Evolutionary conservation across 2,329 filamentous ascomycete genomes (phyloP).

Genomic region (Aspergillus pseudonomiae): DNA sequence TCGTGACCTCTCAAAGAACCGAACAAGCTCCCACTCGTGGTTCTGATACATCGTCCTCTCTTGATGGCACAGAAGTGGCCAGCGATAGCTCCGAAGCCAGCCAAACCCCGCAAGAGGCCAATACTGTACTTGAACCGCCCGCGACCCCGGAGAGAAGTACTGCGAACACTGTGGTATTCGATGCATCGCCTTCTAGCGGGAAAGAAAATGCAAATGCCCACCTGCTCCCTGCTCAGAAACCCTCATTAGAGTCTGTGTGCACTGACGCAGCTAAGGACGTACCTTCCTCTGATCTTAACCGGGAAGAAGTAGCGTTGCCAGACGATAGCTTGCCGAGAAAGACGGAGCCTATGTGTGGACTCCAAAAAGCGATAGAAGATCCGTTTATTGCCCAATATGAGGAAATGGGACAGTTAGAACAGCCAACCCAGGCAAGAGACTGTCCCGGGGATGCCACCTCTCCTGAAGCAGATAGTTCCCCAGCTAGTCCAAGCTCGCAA

Average conservation of each 20-base stretch:
- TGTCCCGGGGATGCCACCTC: not conserved
- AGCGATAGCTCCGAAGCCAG: not conserved
- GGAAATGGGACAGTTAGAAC: not conserved
- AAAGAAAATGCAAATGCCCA: not conserved
- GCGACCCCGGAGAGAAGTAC: not conserved
- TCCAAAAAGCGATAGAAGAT: not conserved
- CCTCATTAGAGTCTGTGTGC: not conserved
- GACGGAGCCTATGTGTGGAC: not conserved
- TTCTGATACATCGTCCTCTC: not conserved
- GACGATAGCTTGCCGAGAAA: not conserved
- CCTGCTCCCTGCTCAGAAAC: not conserved
- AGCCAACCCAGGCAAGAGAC: not conserved
- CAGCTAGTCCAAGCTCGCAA: constrained; percentile 3
- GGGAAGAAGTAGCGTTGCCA: not conserved
- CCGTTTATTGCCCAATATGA: not conserved
- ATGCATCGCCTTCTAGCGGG: not conserved
- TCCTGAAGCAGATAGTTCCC: not conserved
- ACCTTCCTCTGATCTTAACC: not conserved
- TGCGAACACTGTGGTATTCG: not conserved
- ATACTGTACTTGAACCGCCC: not conserved
- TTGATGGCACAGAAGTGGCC: not conserved
- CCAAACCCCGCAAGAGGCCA: not conserved
- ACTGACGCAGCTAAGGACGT: not conserved
- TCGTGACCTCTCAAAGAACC: not conserved
- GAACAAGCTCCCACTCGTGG: not conserved